A percentile compares a stretch with the other conserved stretches of the same genome.
These are phyloP conservation scores for Boletellus emodensis DNA, from an alignment of 768 basidiomycete genomes.

Conservation along the genomic window DNA sequence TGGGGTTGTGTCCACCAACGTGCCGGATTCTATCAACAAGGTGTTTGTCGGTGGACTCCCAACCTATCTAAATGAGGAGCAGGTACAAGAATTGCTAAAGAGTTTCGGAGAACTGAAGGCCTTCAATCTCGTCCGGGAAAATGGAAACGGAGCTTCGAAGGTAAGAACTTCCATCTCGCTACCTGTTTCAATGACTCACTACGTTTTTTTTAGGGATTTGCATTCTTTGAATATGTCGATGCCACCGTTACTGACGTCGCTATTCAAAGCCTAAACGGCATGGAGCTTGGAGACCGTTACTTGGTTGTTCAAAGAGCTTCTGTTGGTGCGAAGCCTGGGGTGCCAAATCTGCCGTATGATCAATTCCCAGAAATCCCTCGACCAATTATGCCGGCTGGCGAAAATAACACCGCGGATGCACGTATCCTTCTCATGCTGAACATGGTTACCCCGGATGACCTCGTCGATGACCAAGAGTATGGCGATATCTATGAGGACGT, in stretches of 20 bases:
- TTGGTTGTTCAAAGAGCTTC: conserved; percentile 97
- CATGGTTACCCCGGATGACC: conserved; percentile 95
- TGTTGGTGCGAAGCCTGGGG: conserved; percentile 80
- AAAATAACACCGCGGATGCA: conserved; percentile 54
- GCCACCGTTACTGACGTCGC: conserved; percentile 86
- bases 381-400: conserved; percentile 84
- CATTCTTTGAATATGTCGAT: conserved; percentile 98
- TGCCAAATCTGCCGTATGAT: conserved; percentile 67
- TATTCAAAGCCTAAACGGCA: conserved; percentile 92
- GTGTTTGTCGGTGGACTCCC: conserved; percentile 96
- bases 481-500: conserved; percentile 93
- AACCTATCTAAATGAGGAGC: conserved; percentile 94
- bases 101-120: conserved; percentile 96
- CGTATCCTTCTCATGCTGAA: conserved; percentile 96
- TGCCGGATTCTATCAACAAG: conserved; percentile 97
- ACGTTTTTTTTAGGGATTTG: conserved; percentile 71
- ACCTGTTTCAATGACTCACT: neutral
- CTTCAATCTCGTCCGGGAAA: conserved; percentile 97
- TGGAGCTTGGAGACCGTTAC: conserved; percentile 95
- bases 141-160: conserved; percentile 84
- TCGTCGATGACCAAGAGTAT: conserved; percentile 87
- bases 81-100: conserved; percentile 96
- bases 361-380: conserved; percentile 80
- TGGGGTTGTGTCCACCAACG: conserved; percentile 93
- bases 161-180: conserved; percentile 35